phyloP scores from a whole-genome alignment of 176 grass and related monocot species.

The Elaeis guineensis region DNA sequence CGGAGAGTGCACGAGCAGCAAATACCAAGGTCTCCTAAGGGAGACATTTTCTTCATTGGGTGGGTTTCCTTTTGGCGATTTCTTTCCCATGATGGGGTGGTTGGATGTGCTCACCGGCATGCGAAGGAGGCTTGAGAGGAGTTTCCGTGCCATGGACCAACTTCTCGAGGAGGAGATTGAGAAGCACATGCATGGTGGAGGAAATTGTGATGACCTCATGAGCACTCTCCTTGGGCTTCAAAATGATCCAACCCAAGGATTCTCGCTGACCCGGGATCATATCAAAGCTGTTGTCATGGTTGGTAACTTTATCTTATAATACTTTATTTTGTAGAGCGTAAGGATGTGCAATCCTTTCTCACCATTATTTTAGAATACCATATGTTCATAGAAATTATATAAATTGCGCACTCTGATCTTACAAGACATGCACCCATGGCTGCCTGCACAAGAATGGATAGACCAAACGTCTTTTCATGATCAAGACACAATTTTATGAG shows the following conservation, averaged over 20 bases:
- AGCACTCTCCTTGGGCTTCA: slow-evolving; percentile 14
- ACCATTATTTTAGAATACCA: too few species aligned
- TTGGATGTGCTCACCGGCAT: slow-evolving; percentile 1
- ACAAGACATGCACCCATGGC: too few species aligned
- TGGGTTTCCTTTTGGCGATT: slow-evolving; percentile 1
- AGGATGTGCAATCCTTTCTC: too few species aligned
- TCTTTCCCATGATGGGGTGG: not conserved
- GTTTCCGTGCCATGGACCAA: not conserved
- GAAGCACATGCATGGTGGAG: not conserved
- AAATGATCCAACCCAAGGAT: slow-evolving; percentile 7
- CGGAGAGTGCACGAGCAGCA: not conserved
- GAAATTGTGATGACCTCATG: slow-evolving; percentile 7
- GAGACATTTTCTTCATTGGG: not conserved
- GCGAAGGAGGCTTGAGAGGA: slow-evolving; percentile 7
- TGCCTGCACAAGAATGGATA: too few species aligned
- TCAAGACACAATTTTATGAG: too few species aligned
- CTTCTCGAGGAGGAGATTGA: slow-evolving; percentile 11
- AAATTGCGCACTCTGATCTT: too few species aligned
- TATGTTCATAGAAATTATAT: too few species aligned
- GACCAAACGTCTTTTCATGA: too few species aligned
- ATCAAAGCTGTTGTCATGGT: slow-evolving; percentile 23
- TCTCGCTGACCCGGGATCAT: slow-evolving; percentile 4
- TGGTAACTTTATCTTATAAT: not conserved
- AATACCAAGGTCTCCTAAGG: not conserved
- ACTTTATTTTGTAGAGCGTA: too few species aligned